Percentiles rank a stretch among this genome's conserved stretches.
Conservation (phyloP, 768 basidiomycete genomes). For the Austroboletus eburneus region DNA sequence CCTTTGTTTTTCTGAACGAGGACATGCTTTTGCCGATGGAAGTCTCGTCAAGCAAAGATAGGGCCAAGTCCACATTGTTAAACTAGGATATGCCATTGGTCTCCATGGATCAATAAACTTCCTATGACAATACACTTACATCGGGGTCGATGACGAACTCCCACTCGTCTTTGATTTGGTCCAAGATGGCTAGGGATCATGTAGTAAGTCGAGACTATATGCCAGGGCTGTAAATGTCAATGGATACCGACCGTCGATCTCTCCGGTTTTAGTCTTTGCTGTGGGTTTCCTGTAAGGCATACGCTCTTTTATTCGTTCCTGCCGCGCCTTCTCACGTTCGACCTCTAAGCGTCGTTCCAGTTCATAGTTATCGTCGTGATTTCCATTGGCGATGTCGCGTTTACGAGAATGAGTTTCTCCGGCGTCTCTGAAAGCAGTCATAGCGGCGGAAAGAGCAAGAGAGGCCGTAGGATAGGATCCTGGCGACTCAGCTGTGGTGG, state of each 20-base stretch:
- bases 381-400: constrained; percentile 49
- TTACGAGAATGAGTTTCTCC: constrained; percentile 43
- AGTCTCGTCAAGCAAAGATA: constrained; percentile 79
- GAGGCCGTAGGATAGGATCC: constrained; percentile 34
- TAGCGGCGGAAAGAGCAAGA: constrained; percentile 47
- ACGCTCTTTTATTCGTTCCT: constrained; percentile 66
- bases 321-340: constrained; percentile 60
- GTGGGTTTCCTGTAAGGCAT: constrained; percentile 53
- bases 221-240: neutral
- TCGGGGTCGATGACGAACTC: constrained; percentile 81
- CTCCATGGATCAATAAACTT: neutral
- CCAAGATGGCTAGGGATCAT: constrained; percentile 59
- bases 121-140: constrained; percentile 39
- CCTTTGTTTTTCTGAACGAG: constrained; percentile 74
- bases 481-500: constrained; percentile 12
- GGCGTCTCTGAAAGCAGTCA: constrained; percentile 70
- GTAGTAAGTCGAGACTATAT: constrained; percentile 5
- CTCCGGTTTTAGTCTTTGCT: constrained; percentile 61
- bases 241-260: constrained; percentile 73
- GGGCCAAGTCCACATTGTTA: constrained; percentile 89
- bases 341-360: constrained; percentile 56
- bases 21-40: constrained; percentile 69
- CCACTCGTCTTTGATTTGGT: constrained; percentile 88
- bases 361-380: constrained; percentile 52
- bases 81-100: constrained; percentile 49